Evolutionary conservation across 306 rosid species (phyloP).

Genomic region (Carpinus fangiana): DNA sequence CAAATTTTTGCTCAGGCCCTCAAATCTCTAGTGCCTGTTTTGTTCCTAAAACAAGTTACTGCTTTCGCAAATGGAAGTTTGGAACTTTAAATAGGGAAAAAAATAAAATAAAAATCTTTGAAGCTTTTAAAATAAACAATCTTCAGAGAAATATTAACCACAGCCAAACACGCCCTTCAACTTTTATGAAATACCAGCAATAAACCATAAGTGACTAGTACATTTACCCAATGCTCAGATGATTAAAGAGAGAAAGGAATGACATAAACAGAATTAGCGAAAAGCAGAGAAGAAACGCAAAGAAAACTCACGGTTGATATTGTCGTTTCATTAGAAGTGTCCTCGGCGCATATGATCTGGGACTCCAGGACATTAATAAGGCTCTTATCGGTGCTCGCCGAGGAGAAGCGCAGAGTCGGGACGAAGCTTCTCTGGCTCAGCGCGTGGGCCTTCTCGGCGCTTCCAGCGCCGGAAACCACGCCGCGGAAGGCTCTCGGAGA

Average conservation of each 20-base stretch:
- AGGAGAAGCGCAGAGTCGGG: constrained; percentile 49
- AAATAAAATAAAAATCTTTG: not conserved
- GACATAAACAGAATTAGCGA: not conserved
- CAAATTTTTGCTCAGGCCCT: not conserved
- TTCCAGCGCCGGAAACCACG: constrained; percentile 32
- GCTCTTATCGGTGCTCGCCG: constrained; percentile 36
- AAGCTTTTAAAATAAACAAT: not conserved
- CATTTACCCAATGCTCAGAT: not conserved
- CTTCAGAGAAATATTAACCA: not conserved
- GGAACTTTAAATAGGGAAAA: not conserved
- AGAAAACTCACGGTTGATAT: constrained; percentile 23
- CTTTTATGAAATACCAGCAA: not conserved
- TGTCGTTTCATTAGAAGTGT: no score
- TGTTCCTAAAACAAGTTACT: not conserved
- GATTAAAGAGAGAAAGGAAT: not conserved
- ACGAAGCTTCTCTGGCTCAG: constrained; percentile 26
- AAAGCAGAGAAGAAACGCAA: constrained; percentile 1
- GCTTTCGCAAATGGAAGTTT: not conserved
- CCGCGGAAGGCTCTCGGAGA: constrained; percentile 54
- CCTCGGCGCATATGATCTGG: constrained; percentile 57
- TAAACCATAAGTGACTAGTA: not conserved
- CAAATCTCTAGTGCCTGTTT: not conserved
- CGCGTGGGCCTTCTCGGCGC: constrained; percentile 17
- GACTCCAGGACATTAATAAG: constrained; percentile 47
- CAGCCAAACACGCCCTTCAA: not conserved